phyloP scores from a whole-genome alignment of 192 early-diverging fungal species.

The Linnemannia exigua region DNA sequence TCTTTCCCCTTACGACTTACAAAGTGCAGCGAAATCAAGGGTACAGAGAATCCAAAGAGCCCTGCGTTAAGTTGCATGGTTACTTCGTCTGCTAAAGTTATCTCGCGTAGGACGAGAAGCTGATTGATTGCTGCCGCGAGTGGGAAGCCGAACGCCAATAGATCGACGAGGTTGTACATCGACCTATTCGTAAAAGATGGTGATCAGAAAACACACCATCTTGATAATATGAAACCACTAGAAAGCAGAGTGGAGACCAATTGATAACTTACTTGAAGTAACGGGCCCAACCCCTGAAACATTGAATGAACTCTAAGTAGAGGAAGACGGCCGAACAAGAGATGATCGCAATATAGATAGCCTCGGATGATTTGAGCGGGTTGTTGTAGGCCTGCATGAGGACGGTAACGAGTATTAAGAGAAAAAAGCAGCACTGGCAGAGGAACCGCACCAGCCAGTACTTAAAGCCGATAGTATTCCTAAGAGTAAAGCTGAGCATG shows the following conservation, averaged over 20 bases:
- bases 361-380: not conserved
- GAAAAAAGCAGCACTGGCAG: constrained; percentile 17
- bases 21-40: constrained; percentile 14
- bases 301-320: constrained; percentile 2
- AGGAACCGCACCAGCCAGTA: constrained; percentile 22
- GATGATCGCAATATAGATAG: not conserved
- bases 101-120: not conserved
- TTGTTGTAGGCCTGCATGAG: constrained; percentile 15
- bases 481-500: constrained; percentile 1
- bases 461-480: constrained; percentile 20
- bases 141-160: constrained; percentile 12
- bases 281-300: not conserved
- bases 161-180: constrained; percentile 13
- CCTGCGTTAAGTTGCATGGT: not conserved
- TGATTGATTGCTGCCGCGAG: constrained; percentile 12
- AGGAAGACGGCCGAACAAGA: not conserved
- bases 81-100: not conserved
- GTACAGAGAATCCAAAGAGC: constrained; percentile 19
- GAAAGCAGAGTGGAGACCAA: not conserved
- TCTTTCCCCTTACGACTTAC: not conserved
- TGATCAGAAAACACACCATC: not conserved
- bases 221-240: not conserved
- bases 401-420: constrained; percentile 6
- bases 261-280: not conserved
- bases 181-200: constrained; percentile 11